Base-by-base conservation (phyloP, 2,329 filamentous ascomycete genomes). In the Lachnellula cervina region DNA sequence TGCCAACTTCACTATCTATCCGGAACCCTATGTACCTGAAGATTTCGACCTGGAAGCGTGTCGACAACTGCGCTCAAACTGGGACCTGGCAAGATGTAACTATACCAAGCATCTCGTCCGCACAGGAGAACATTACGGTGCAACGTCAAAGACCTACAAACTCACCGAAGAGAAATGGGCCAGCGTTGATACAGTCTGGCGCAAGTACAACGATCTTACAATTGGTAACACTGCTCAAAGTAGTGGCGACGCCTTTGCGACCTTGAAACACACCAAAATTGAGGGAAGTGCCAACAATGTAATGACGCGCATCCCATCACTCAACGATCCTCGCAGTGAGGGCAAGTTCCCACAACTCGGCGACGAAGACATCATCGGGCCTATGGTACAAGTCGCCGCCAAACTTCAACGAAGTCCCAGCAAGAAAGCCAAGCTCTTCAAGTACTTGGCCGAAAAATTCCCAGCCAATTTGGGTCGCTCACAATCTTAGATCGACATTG, bases 311-410 rank as follows among this genome's bases (percentile, higher is more conserved):
- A 83, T 91, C 61, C 87, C 88, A 0, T 79, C 81, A 25, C 81
- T 92, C 63, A 77, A 86, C 59, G 84, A 89, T 68, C 78, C 86
- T 54, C 71, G 79, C 71, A 74, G 77, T 68, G 80, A 88, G 59
- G 87, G 88, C 68, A 96, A 97, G 71, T 97, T 96, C 66, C 91
- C 91, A 23, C 84, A 87, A 64, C 82, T 93, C 34, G 91, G 91
- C 51, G 91, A 96, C 66, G 87, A 92, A 65, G 92, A 96, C 71
- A 95, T 97, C 69, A 90, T 97, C 45, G 92, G 92, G 1, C 92
- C 92, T 6, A 96, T 97, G 92, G 68, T 69, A 2, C 64, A 69
- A 58, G 66, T 64, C 37, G 64, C 68, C 16, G 59, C 66, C 5
- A 65, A 66, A 50, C 58, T 71, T 8, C 67, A 66, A 53, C 57